A percentile compares a stretch with the other conserved stretches of the same genome.
These are phyloP conservation scores for Fusarium sp. DNA, from an alignment of 2,329 filamentous ascomycete genomes.

Conservation along the genomic window DNA sequence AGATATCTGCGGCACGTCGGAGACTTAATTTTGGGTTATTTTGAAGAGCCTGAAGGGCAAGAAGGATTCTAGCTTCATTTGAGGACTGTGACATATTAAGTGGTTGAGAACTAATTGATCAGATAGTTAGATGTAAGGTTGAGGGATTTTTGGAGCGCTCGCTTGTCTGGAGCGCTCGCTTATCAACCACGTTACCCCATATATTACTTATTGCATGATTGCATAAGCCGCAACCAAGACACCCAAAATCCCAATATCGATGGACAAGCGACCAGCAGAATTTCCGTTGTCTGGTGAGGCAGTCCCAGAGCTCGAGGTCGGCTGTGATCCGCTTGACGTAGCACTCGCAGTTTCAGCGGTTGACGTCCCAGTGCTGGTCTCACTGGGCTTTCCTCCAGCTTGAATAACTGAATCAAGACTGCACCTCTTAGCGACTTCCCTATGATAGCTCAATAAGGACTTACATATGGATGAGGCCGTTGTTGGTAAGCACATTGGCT, in stretches of 20 bases:
- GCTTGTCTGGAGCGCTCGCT: too few species aligned
- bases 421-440: not conserved
- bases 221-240: slow-evolving; percentile 1
- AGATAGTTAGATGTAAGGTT: too few species aligned
- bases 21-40: too few species aligned
- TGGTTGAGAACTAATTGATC: too few species aligned
- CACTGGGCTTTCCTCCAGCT: not conserved
- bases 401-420: slow-evolving; percentile 8
- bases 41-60: too few species aligned
- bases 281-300: not conserved
- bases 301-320: slow-evolving; percentile 6
- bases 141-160: too few species aligned
- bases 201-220: not conserved
- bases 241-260: not conserved
- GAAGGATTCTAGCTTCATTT: too few species aligned
- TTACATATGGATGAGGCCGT: slow-evolving; percentile 37
- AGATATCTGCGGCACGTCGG: too few species aligned
- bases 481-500: slow-evolving; percentile 35
- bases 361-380: not conserved
- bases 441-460: not conserved
- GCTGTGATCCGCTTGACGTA: not conserved
- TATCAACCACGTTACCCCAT: too few species aligned
- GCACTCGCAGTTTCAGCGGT: not conserved
- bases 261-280: not conserved
- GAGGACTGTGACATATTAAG: too few species aligned